These are phyloP conservation scores for Fusarium longipes DNA, from an alignment of 2,329 filamentous ascomycete species.

Conservation along the genomic window DNA sequence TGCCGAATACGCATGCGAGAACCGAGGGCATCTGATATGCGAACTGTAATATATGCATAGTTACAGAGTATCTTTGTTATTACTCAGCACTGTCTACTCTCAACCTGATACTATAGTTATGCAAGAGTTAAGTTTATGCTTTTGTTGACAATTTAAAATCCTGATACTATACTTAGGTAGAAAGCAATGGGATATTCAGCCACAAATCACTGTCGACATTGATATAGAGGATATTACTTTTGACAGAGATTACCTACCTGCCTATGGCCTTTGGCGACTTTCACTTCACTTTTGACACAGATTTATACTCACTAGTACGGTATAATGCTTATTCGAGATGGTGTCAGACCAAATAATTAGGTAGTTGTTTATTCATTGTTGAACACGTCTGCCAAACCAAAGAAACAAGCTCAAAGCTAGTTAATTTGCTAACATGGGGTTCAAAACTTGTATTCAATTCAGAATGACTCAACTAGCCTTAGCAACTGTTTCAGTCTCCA, in stretches of 20 bases:
- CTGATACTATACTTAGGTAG: too few species aligned
- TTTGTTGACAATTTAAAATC: too few species aligned
- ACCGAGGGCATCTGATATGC: conserved; percentile 11
- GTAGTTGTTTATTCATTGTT: neutral
- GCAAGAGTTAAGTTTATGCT: too few species aligned
- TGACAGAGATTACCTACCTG: neutral
- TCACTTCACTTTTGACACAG: neutral
- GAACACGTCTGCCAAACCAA: neutral
- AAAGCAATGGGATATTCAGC: neutral
- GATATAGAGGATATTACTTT: neutral
- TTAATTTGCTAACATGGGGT: neutral
- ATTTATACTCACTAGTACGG: neutral
- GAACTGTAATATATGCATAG: neutral
- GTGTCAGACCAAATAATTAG: neutral
- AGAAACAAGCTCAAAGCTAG: conserved; percentile 7
- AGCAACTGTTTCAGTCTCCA: conserved; percentile 12
- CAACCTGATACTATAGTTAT: too few species aligned
- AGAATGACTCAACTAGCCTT: conserved; percentile 5
- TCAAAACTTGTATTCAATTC: conserved; percentile 7
- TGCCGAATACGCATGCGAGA: conserved; percentile 30
- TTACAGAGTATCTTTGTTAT: neutral
- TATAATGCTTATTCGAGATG: neutral
- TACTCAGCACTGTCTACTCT: neutral
- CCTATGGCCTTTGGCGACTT: neutral
- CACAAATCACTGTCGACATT: neutral